Conservation (phyloP, 176 grass and related monocot species). For the Chloris gayana region DNA sequence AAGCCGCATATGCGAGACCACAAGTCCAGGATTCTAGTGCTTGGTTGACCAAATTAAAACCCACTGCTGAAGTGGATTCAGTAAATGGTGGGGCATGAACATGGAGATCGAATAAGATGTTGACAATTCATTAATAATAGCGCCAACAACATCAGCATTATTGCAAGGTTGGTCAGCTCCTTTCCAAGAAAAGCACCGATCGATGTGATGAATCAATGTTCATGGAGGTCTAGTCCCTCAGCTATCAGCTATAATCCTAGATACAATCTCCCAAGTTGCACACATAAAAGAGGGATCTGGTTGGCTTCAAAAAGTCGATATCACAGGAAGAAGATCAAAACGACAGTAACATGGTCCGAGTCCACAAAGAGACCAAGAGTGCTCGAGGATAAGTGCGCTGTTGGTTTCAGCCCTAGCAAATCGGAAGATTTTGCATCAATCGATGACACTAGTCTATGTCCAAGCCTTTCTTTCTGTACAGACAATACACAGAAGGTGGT, state of each 20-base stretch:
- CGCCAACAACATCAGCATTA: slow-evolving; percentile 4
- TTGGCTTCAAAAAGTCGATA: background rate
- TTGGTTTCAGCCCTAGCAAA: background rate
- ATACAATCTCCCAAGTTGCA: background rate
- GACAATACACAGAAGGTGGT: background rate
- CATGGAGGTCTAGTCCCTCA: background rate
- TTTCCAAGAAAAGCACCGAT: background rate
- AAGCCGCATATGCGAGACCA: background rate
- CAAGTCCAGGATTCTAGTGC: slow-evolving; percentile 5
- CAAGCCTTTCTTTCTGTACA: slow-evolving; percentile 18
- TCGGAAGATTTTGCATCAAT: background rate
- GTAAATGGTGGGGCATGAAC: slow-evolving; percentile 18
- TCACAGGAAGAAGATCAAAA: too few species aligned
- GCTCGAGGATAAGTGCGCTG: background rate
- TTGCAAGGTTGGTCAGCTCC: background rate
- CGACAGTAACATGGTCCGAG: too few species aligned
- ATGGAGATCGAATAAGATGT: slow-evolving; percentile 11
- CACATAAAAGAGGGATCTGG: background rate
- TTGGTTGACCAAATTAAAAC: slow-evolving; percentile 27
- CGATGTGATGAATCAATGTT: background rate
- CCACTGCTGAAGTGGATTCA: slow-evolving; percentile 9
- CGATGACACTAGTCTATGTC: background rate
- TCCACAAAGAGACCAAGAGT: background rate
- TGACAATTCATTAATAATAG: slow-evolving; percentile 20
- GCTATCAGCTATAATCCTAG: background rate